These are phyloP conservation scores for Solanum lignicaule DNA, from an alignment of 257 asterid genomes.

Conservation along the genomic window DNA sequence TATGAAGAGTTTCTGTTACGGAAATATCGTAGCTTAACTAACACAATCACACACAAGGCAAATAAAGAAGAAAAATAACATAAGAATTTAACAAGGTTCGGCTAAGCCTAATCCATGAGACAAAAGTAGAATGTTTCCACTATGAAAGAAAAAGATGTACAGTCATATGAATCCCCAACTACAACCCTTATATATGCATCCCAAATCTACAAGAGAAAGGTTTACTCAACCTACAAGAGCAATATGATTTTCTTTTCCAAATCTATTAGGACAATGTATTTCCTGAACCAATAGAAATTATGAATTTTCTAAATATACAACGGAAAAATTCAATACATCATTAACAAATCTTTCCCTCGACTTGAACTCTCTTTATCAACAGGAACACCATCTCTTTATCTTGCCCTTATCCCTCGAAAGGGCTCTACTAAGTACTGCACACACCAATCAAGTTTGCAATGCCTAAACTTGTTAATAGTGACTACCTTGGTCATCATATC, in stretches of 20 bases:
- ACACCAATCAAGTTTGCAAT: neutral
- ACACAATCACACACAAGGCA: neutral
- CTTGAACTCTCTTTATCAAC: neutral
- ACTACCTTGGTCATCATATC: neutral
- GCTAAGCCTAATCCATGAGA: neutral
- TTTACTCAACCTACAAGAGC: neutral
- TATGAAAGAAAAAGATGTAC: neutral
- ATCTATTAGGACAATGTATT: neutral
- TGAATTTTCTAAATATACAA: neutral
- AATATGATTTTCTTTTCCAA: neutral
- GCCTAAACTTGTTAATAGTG: neutral
- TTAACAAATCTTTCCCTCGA: neutral
- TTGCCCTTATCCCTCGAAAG: neutral
- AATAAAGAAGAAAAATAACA: neutral
- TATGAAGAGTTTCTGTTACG: neutral
- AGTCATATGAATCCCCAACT: neutral
- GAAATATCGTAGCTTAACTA: neutral
- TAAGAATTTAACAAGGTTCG: neutral
- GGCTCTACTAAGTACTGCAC: neutral
- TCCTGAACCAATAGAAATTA: neutral
- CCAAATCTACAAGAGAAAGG: neutral
- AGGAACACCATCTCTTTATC: neutral
- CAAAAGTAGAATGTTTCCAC: neutral
- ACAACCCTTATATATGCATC: neutral
- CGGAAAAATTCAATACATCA: neutral